These are phyloP conservation scores for Chamaenerion angustifolium DNA, from an alignment of 345 rosid genomes.

Conservation along the genomic window DNA sequence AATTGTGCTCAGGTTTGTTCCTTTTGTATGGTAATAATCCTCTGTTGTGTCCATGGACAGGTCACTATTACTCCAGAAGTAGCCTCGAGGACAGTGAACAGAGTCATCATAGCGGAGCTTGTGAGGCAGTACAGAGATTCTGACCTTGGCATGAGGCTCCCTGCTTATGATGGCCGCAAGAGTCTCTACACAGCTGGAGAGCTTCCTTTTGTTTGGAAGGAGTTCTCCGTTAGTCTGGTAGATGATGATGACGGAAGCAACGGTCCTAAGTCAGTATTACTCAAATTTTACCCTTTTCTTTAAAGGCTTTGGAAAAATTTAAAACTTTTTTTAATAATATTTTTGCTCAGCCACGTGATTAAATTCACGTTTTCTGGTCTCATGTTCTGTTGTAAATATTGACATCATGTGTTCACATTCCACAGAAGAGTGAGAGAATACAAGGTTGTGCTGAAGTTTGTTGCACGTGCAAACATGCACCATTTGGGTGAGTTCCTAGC, in stretches of 20 bases:
- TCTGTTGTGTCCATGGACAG: constrained; percentile 38
- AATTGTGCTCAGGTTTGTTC: constrained; percentile 25
- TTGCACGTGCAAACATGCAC: constrained; percentile 73
- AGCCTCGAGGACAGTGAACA: constrained; percentile 69
- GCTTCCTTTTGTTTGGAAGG: constrained; percentile 83
- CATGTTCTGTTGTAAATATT: too few species aligned
- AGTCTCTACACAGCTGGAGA: constrained; percentile 94
- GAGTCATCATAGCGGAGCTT: constrained; percentile 90
- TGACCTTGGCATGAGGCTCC: constrained; percentile 80
- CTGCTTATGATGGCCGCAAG: constrained; percentile 98
- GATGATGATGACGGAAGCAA: constrained; percentile 67
- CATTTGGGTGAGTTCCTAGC: constrained; percentile 80
- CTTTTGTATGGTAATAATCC: constrained; percentile 14
- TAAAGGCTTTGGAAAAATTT: not conserved
- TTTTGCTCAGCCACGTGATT: too few species aligned
- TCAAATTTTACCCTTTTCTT: not conserved
- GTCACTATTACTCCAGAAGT: constrained; percentile 94
- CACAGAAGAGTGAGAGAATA: constrained; percentile 71
- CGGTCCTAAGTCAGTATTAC: constrained; percentile 60
- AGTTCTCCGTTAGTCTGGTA: constrained; percentile 63
- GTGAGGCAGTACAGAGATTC: constrained; percentile 78
- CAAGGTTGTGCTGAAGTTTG: constrained; percentile 74
- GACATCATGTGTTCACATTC: constrained; percentile 2
- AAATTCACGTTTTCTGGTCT: too few species aligned
- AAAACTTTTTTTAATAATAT: too few species aligned